These are phyloP conservation scores for Glonium stellatum DNA, from an alignment of 495 filamentous ascomycete genomes.

Conservation along the genomic window DNA sequence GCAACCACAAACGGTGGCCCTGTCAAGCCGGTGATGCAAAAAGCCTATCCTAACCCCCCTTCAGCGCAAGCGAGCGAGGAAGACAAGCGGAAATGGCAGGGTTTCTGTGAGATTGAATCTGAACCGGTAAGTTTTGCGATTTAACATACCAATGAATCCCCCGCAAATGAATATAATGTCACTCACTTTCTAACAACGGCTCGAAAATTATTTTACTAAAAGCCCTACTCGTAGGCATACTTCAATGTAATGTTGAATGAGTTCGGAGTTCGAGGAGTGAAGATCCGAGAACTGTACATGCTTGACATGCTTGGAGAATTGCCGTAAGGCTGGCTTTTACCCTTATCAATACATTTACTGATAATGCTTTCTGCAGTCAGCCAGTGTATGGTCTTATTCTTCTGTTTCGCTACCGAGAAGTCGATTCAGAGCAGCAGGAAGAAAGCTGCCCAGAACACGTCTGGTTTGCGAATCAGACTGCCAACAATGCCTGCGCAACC, in stretches of 20 bases:
- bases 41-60: constrained; percentile 29
- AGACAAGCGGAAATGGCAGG: constrained; percentile 54
- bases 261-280: constrained; percentile 66
- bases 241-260: constrained; percentile 79
- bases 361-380: constrained; percentile 33
- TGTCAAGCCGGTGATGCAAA: background rate
- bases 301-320: constrained; percentile 62
- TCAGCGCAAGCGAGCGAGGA: constrained; percentile 36
- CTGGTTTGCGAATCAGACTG: constrained; percentile 96
- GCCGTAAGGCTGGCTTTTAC: constrained; percentile 28
- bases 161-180: no score
- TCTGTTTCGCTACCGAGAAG: constrained; percentile 63
- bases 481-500: constrained; percentile 77
- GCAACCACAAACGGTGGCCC: background rate
- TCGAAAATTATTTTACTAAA: no score
- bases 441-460: constrained; percentile 57
- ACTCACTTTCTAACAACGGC: no score
- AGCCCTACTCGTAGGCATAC: constrained; percentile 25
- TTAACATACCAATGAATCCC: no score
- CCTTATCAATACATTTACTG: no score
- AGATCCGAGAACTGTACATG: constrained; percentile 70
- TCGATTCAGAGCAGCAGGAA: constrained; percentile 52
- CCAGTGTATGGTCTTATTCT: constrained; percentile 80
- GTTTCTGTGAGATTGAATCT: constrained; percentile 85
- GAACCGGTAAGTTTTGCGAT: constrained; percentile 60